Evolutionary conservation across 495 filamentous ascomycete species (phyloP).

Genomic region (Neurospora discreta): DNA sequence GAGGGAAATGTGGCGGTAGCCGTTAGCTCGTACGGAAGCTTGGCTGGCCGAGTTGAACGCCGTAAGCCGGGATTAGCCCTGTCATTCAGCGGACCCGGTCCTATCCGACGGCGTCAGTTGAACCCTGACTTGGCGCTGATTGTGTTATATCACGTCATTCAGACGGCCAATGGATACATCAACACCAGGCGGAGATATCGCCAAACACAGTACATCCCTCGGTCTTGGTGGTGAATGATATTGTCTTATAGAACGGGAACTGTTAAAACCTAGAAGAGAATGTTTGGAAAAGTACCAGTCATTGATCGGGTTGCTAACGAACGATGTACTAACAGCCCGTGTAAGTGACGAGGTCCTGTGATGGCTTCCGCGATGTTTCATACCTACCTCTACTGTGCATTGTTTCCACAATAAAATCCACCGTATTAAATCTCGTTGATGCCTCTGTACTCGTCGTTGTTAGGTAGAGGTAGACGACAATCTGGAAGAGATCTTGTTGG

Average conservation of each 20-base stretch:
- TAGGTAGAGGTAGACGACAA: no score
- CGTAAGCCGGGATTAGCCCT: neutral
- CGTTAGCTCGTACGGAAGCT: no score
- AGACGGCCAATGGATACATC: neutral
- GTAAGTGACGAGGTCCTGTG: neutral
- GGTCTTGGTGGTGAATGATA: neutral
- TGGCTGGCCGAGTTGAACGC: no score
- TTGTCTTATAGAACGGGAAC: no score
- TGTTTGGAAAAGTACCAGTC: neutral
- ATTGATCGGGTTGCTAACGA: neutral
- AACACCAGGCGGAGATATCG: neutral
- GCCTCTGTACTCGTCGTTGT: no score
- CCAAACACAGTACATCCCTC: neutral
- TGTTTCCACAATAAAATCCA: no score
- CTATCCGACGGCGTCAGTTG: neutral
- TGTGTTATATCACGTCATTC: slow-evolving; percentile 9
- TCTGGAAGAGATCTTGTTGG: no score
- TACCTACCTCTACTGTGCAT: no score
- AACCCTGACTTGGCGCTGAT: slow-evolving; percentile 1
- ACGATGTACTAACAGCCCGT: neutral
- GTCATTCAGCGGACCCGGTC: neutral
- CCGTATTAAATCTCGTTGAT: no score
- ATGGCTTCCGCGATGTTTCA: neutral
- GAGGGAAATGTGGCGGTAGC: neutral
- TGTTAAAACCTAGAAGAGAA: no score